Evolutionary conservation across 2,329 filamentous ascomycete species (phyloP).

Genomic region (Neophaeococcomyces mojaviensis): DNA sequence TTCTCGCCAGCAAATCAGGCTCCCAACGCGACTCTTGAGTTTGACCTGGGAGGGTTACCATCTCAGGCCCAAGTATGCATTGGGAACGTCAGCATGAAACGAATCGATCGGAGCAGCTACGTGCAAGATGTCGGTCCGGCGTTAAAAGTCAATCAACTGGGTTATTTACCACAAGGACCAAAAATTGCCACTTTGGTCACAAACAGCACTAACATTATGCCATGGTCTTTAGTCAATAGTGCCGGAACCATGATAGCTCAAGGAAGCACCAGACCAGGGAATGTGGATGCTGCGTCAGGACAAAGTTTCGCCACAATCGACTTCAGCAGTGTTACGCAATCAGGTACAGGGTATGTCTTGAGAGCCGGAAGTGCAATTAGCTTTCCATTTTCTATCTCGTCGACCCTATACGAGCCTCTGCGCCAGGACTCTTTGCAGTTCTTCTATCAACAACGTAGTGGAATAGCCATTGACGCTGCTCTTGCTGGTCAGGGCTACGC

Average conservation of each 20-base stretch:
- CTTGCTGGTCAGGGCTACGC: constrained; percentile 2
- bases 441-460: constrained; percentile 7
- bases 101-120: constrained; percentile 4
- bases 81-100: constrained; percentile 6
- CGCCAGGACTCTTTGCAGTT: constrained; percentile 5
- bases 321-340: constrained; percentile 2
- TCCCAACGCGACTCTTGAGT: constrained; percentile 6
- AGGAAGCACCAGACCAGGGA: neutral
- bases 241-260: neutral
- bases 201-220: neutral
- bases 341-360: neutral
- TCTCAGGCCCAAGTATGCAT: constrained; percentile 6
- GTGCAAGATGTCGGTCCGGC: constrained; percentile 4
- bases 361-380: constrained; percentile 1
- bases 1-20: constrained; percentile 6
- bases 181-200: constrained; percentile 2
- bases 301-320: constrained; percentile 1
- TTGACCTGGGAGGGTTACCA: neutral
- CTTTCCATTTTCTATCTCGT: constrained; percentile 2
- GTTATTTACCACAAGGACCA: constrained; percentile 5
- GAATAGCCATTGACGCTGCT: constrained; percentile 4
- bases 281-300: neutral
- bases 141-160: constrained; percentile 5
- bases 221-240: constrained; percentile 1
- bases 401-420: neutral